Percentiles rank a stretch among this genome's conserved stretches.
Evolutionary conservation across 306 rosid species (phyloP).

Genomic region (Cajanus cajan): DNA sequence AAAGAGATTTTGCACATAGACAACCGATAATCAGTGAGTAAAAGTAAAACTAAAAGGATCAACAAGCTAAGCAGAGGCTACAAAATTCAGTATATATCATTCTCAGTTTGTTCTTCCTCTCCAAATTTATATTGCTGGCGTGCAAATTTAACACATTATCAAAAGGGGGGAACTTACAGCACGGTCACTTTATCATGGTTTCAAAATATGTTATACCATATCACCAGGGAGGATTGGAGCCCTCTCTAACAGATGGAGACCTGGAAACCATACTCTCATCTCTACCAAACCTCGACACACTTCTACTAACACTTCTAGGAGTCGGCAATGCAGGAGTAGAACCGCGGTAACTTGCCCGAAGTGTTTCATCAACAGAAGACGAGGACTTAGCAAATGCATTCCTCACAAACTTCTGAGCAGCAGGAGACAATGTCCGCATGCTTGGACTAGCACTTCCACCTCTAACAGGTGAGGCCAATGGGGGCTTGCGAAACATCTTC

Average conservation of each 20-base stretch:
- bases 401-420: conserved; percentile 96
- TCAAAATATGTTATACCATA: conserved; percentile 33
- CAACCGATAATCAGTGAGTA: background rate
- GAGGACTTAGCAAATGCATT: conserved; percentile 82
- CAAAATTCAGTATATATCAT: background rate
- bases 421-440: conserved; percentile 77
- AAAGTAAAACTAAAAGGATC: background rate
- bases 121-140: background rate
- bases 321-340: conserved; percentile 71
- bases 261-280: conserved; percentile 67
- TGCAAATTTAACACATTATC: conserved; percentile 10
- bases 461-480: conserved; percentile 80
- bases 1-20: background rate
- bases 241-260: conserved; percentile 87
- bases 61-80: background rate
- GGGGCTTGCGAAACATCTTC: conserved; percentile 83
- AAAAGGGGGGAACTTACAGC: conserved; percentile 15
- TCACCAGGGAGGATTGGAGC: conserved; percentile 82
- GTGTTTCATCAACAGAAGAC: conserved; percentile 83
- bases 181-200: conserved; percentile 9
- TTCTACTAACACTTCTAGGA: conserved; percentile 76
- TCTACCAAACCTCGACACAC: conserved; percentile 74
- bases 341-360: conserved; percentile 95
- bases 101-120: background rate
- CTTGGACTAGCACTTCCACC: conserved; percentile 94